Base-by-base conservation (phyloP, 208 protist genomes). In the Leishmania guyanensis region DNA sequence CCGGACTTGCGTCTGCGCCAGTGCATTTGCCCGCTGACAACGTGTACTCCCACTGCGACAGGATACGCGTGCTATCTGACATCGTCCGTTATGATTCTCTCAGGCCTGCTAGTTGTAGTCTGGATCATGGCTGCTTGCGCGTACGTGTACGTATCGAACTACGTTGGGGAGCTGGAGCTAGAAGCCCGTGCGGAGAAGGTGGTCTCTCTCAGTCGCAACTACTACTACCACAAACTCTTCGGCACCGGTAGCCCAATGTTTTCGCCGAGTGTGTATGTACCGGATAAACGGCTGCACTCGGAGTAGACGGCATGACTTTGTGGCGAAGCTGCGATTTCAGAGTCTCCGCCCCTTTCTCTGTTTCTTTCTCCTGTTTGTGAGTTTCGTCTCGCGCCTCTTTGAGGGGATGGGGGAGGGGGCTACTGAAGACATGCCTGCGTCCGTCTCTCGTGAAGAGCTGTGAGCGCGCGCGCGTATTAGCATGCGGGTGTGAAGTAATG, bases 221-320 rank as follows among this genome's bases (percentile, higher is more conserved):
- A 94, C 79, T 97, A 93, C 79, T 94, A 90, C 79, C 76, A 95
- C 54, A 93, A 93, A 75, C 78, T 97, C 22, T 97, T 97, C 79
- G 94, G 93, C 54, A 80, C 60, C 16, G 73, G 70, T 26, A 84
- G 72, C 43, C 62, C 87, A 3, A 80, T 75, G 33, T 56, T 65
- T 2, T 71, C 74, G 29, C 39, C 70, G n/a, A 72, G 39, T 46
- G 79, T 80, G n/a, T 77, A 84, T 62, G 69, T 83, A 68, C 70
- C 65, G 2, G 48, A 60, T 22, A 58, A 71, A 1, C 82, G 62
- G 65, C 16, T 54, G 46, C 54, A 51, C 64, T 51, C 48, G 46
- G 56, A 75, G 56, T 78, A 70, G 74, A 65, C 74, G 36, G 14
- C 72, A n/a, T 17, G 50, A 3, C 33, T 10, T 10, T 36, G 17